These are phyloP conservation scores for Tolypocladium ovalisporum DNA, from an alignment of 2,329 filamentous ascomycete species.

Conservation along the genomic window DNA sequence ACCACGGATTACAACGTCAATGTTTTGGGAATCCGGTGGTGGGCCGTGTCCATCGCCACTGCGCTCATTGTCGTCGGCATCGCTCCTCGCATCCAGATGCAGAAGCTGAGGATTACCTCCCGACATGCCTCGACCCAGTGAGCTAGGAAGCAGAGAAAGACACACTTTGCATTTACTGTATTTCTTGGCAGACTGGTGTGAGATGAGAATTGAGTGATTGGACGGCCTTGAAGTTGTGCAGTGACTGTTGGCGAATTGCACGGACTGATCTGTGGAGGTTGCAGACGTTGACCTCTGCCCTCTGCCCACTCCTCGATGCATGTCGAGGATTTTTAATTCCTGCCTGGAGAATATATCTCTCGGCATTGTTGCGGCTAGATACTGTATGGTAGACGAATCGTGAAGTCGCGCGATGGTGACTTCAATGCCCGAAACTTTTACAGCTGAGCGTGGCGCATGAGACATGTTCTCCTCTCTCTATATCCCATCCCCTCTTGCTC, in stretches of 20 bases:
- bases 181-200: too few relatives aligned
- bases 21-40: slow-evolving; percentile 61
- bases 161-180: too few relatives aligned
- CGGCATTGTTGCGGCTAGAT: not conserved
- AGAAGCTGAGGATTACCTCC: slow-evolving; percentile 38
- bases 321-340: not conserved
- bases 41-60: slow-evolving; percentile 59
- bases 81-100: slow-evolving; percentile 66
- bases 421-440: too few relatives aligned
- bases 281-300: not conserved
- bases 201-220: too few relatives aligned
- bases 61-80: slow-evolving; percentile 61
- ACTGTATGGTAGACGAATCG: too few relatives aligned
- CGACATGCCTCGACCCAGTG: not conserved
- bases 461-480: not conserved
- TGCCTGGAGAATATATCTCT: not conserved
- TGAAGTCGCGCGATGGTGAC: not conserved
- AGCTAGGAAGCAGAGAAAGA: not conserved
- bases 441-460: not conserved
- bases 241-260: too few relatives aligned
- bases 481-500: not conserved
- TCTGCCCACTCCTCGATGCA: too few relatives aligned
- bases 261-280: too few relatives aligned
- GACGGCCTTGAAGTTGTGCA: too few relatives aligned
- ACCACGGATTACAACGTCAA: slow-evolving; percentile 63